A percentile compares a stretch with the other conserved stretches of the same genome.
phyloP scores from a whole-genome alignment of 2,329 filamentous ascomycete genomes.

The Bipolaris zeicola region DNA sequence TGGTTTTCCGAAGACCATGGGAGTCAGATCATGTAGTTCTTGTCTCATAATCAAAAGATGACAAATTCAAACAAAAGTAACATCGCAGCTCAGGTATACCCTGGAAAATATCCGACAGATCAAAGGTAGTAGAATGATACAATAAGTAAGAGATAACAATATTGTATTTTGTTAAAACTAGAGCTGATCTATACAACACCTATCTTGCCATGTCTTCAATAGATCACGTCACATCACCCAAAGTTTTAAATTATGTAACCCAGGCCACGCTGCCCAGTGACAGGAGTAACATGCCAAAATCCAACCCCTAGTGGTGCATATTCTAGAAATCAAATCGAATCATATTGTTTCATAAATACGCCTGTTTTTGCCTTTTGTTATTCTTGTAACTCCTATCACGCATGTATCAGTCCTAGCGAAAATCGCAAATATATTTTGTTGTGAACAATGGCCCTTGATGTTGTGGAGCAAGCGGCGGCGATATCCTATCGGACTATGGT shows the following conservation, averaged over 20 bases:
- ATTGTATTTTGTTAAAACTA: too few relatives aligned
- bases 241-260: background rate
- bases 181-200: too few relatives aligned
- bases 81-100: too few relatives aligned
- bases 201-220: too few relatives aligned
- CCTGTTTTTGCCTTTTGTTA: background rate
- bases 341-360: background rate
- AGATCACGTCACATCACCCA: background rate
- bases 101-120: too few relatives aligned
- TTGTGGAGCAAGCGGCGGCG: background rate
- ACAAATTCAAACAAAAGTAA: too few relatives aligned
- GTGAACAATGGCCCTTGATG: background rate
- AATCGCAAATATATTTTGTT: background rate
- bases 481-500: conserved; percentile 2
- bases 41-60: too few relatives aligned
- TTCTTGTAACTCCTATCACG: background rate
- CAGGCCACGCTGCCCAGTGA: background rate
- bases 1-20: too few relatives aligned
- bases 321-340: background rate
- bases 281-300: background rate
- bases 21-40: too few relatives aligned
- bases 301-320: background rate
- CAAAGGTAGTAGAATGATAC: too few relatives aligned
- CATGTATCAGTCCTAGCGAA: background rate
- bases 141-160: too few relatives aligned